Conservation (phyloP, 2,329 filamentous ascomycete species). For the Lachnellula subtilissima region DNA sequence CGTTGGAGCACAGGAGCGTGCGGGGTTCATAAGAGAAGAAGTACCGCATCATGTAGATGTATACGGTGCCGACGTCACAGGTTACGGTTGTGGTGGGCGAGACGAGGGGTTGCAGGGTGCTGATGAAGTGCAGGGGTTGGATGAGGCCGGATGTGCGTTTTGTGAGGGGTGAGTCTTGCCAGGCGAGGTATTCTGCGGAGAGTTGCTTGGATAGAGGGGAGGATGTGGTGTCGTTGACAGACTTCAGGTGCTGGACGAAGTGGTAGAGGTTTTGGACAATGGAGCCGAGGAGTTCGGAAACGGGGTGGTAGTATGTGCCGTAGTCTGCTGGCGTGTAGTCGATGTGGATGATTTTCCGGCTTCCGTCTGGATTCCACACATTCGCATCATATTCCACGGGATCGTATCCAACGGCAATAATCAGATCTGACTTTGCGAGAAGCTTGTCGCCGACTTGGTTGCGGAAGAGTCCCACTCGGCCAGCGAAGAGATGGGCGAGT, state of each 20-base stretch:
- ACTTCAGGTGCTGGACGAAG: constrained; percentile 2
- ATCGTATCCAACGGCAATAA: constrained; percentile 44
- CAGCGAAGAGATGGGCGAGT: constrained; percentile 41
- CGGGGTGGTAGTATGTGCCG: constrained; percentile 13
- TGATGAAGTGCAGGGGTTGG: constrained; percentile 43
- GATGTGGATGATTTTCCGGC: constrained; percentile 39
- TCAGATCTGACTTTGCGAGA: constrained; percentile 39
- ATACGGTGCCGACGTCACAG: constrained; percentile 44
- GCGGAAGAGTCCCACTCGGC: constrained; percentile 43
- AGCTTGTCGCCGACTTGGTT: constrained; percentile 45
- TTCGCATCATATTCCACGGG: constrained; percentile 44
- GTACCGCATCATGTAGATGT: constrained; percentile 45
- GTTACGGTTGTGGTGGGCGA: constrained; percentile 38
- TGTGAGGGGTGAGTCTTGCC: constrained; percentile 3
- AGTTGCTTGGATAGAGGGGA: constrained; percentile 4
- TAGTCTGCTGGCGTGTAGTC: constrained; percentile 37
- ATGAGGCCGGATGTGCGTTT: constrained; percentile 29
- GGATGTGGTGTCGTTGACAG: neutral
- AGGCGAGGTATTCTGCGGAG: constrained; percentile 3
- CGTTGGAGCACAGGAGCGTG: constrained; percentile 42
- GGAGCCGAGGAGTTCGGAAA: constrained; percentile 13
- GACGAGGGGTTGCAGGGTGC: constrained; percentile 37
- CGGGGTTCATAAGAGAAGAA: constrained; percentile 42
- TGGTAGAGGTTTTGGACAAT: constrained; percentile 8
- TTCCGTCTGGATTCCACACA: constrained; percentile 39